phyloP scores from a whole-genome alignment of 495 filamentous ascomycete genomes.

The Penicillium dipodomyicola region DNA sequence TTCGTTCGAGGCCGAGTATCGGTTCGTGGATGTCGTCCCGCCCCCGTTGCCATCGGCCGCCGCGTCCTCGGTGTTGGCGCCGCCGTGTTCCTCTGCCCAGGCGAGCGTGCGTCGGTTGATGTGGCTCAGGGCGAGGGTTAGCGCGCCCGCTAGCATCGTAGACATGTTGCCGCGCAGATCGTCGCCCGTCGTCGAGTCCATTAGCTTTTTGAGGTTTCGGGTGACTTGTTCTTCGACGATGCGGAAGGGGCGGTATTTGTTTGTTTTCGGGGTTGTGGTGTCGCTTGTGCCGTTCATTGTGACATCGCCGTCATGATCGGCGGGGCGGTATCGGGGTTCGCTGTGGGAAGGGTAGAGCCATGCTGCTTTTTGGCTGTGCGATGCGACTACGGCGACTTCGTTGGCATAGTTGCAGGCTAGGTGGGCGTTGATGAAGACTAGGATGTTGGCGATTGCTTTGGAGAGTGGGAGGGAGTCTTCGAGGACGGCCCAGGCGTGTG shows the following conservation, averaged over 20 bases:
- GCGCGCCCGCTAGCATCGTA: slow-evolving; percentile 84
- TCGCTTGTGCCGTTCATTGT: slow-evolving; percentile 30
- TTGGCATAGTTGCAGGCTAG: slow-evolving; percentile 90
- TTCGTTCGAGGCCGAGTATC: slow-evolving; percentile 38
- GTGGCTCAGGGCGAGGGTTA: slow-evolving; percentile 84
- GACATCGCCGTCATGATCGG: slow-evolving; percentile 39
- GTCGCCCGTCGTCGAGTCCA: slow-evolving; percentile 58
- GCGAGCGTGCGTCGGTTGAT: slow-evolving; percentile 64
- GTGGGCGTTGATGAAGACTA: slow-evolving; percentile 96
- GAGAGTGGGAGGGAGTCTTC: slow-evolving; percentile 73
- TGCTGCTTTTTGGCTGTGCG: slow-evolving; percentile 75
- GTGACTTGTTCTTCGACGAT: slow-evolving; percentile 78
- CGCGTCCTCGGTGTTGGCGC: slow-evolving; percentile 32
- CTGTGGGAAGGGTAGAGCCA: slow-evolving; percentile 75
- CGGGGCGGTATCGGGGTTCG: slow-evolving; percentile 23
- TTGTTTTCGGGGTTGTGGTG: slow-evolving; percentile 52
- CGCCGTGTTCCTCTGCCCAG: slow-evolving; percentile 49
- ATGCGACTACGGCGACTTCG: slow-evolving; percentile 87
- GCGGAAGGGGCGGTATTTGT: slow-evolving; percentile 92
- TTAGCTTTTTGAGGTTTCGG: slow-evolving; percentile 63
- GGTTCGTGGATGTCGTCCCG: slow-evolving; percentile 27
- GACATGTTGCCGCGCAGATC: slow-evolving; percentile 63
- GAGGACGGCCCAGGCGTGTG: slow-evolving; percentile 85
- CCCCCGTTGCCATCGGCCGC: slow-evolving; percentile 30
- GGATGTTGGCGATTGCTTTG: slow-evolving; percentile 81